Evolutionary conservation across 2,329 filamentous ascomycete species (phyloP), one percentile per base, ranked within the genome.

Genomic region (Botrytis fabae): DNA sequence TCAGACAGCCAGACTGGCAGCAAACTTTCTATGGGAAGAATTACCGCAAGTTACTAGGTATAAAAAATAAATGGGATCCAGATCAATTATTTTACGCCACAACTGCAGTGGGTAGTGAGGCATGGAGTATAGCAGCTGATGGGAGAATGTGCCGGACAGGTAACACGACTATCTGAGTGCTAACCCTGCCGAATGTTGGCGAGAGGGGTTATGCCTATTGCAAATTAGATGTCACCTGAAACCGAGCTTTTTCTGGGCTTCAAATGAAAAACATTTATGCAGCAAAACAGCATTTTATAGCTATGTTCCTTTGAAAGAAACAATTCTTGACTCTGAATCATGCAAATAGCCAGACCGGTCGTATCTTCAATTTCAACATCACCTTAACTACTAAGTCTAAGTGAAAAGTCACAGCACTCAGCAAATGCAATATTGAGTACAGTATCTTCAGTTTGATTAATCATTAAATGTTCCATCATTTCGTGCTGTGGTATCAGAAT

Each of bases 11-110:
- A 0, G 75, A 83, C 57, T 87, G 81, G 78, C 81, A 86, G 77
- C 46, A 81, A 18, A 79, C 76, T 3, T 87, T 86, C 77, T 88
- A 83, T 75, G 86, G 86, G 1, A 71, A 28, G 2, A 86, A 86
- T 73, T 88, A 87, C 73, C 73, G 77, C 1, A 75, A 75, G 16
- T 76, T 88, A 32, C 71, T 82, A 22, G 48, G 63, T 0, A 81
- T 89, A 44, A 90, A 90, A 83, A 77, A 81, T 48, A 85, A 83
- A 77, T 88, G 85, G 75, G 88, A 88, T 75, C 81, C 84, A 1
- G 70, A 80, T 0, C 77, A 79, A 2, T 73, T 89, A 10, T 86
- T 86, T 51, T 86, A 86, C 70, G 85, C 83, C 18, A 77, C 77
- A 9, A 84, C 82, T n/a, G 84, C 82, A 6, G 86, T 89, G 9